Conservation (phyloP, 75 land plant genomes). For the Pinus tabuliformis region DNA sequence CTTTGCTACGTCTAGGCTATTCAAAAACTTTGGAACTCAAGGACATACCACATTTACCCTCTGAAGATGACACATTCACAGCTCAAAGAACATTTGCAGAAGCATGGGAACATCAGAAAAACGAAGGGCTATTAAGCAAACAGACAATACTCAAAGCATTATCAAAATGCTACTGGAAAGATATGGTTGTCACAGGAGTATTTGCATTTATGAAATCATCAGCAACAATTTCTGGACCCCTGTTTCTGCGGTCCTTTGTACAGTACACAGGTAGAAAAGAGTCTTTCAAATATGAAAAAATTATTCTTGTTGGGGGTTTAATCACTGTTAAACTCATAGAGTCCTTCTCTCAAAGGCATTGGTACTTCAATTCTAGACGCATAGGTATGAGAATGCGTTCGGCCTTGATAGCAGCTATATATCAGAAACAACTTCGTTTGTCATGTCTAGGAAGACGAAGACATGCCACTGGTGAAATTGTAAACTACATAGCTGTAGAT, state of each 20-base stretch:
- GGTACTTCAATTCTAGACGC: constrained; percentile 50
- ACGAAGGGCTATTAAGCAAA: neutral
- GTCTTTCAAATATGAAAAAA: constrained; percentile 16
- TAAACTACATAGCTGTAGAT: constrained; percentile 80
- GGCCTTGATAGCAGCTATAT: constrained; percentile 63
- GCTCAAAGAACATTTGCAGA: constrained; percentile 27
- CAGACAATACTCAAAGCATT: constrained; percentile 29
- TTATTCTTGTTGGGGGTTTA: constrained; percentile 32
- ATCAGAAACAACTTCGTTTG: constrained; percentile 63
- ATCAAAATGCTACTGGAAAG: constrained; percentile 46
- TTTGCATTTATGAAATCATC: constrained; percentile 46
- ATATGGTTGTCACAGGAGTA: constrained; percentile 29
- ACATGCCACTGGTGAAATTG: constrained; percentile 75
- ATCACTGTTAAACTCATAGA: constrained; percentile 52
- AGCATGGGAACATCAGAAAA: constrained; percentile 30
- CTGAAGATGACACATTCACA: constrained; percentile 44
- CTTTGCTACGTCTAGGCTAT: constrained; percentile 51
- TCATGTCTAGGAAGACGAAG: constrained; percentile 45
- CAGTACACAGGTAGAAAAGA: constrained; percentile 26
- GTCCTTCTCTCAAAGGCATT: constrained; percentile 58
- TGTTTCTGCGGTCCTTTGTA: constrained; percentile 59
- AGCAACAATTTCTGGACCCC: constrained; percentile 38
- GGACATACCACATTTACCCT: constrained; percentile 54
- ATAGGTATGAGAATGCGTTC: constrained; percentile 75
- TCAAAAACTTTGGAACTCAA: constrained; percentile 34